These are phyloP conservation scores for Cordia subcordata DNA, from an alignment of 257 asterid genomes.

Conservation along the genomic window DNA sequence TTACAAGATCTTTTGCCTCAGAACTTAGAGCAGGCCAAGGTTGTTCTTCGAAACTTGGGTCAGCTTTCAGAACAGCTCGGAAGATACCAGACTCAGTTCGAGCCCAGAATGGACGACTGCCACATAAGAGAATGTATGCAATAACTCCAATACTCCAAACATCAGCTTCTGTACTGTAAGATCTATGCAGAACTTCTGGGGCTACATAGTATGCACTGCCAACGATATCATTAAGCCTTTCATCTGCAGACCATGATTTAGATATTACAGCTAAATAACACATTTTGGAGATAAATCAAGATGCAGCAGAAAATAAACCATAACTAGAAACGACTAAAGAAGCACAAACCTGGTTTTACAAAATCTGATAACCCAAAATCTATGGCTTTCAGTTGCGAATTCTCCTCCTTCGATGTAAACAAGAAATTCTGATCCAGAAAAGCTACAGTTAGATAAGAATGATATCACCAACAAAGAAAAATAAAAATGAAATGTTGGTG, in stretches of 20 bases:
- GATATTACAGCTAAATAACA: neutral
- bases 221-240: slow-evolving; percentile 88
- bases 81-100: slow-evolving; percentile 93
- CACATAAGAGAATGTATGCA: slow-evolving; percentile 74
- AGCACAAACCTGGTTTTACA: slow-evolving; percentile 78
- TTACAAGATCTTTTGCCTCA: slow-evolving; percentile 86
- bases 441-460: slow-evolving; percentile 28
- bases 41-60: slow-evolving; percentile 73
- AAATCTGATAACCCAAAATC: slow-evolving; percentile 95
- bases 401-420: slow-evolving; percentile 74
- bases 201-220: slow-evolving; percentile 98
- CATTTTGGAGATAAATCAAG: neutral
- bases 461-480: neutral
- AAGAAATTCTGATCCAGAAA: slow-evolving; percentile 76
- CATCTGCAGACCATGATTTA: slow-evolving; percentile 45
- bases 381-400: slow-evolving; percentile 75
- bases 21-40: slow-evolving; percentile 86
- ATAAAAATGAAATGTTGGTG: neutral
- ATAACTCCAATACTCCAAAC: slow-evolving; percentile 95
- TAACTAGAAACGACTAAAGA: neutral
- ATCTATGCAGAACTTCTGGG: slow-evolving; percentile 92
- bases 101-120: slow-evolving; percentile 97
- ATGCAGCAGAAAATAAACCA: neutral
- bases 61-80: slow-evolving; percentile 87
- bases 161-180: slow-evolving; percentile 90